Evolutionary conservation across 805 yeast species (phyloP), one percentile per base, ranked within the genome.

Genomic region (Ogataea corticis): DNA sequence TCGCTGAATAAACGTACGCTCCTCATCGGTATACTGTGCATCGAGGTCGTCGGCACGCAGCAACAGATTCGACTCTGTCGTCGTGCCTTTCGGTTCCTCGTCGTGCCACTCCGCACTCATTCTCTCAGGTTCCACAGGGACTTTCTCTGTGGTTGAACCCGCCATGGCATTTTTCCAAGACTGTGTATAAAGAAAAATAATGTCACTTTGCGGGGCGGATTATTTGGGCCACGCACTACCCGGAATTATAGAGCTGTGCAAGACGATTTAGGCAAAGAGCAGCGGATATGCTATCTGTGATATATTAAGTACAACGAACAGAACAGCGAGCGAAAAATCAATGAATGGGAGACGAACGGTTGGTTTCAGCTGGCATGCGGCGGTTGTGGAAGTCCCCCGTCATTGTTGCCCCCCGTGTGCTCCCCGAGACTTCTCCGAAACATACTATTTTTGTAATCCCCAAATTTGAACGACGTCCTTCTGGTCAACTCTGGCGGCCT

Each of bases 401-500:
- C n/a, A n/a, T n/a, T n/a, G n/a, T n/a, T n/a, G n/a, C n/a, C n/a
- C n/a, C n/a, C n/a, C n/a, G n/a, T 13, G 31, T 28, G 46, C 7
- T 50, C 58, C 30, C 57, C 51, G 35, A 56, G 17, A 38, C 64
- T 59, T 33, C 50, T 53, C 27, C 56, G 50, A 17, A 55, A 31
- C 63, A 62, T 54, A n/a, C 49, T 43, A 15, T 27, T 44, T 38
- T 49, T 56, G 47, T 59, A 62, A 21, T 61, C 65, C 19, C 51
- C 56, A 35, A 59, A 62, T 30, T 48, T 55, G 51, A 59, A 58
- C 2, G 63, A 57, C 2, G 42, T 35, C n/a, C 41, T 29, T 27
- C 42, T 35, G 23, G 25, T 28, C 29, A 31, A 11, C 3, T 18
- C 41, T 11, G 27, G 14, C 6, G 30, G 34, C 21, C 33, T 38